phyloP scores from a whole-genome alignment of 441 rosid species.

The Adansonia rubrostipa region DNA sequence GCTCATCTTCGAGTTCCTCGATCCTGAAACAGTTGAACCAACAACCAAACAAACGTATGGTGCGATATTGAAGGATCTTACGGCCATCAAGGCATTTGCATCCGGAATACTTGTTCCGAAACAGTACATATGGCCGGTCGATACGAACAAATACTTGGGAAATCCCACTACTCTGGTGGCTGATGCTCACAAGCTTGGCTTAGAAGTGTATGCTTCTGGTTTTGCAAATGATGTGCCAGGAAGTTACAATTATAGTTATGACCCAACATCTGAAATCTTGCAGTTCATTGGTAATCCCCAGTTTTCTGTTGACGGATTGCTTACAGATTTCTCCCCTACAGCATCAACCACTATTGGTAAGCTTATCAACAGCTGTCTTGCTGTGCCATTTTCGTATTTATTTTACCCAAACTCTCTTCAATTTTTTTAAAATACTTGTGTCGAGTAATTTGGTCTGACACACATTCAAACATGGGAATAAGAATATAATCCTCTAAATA shows the following conservation, averaged over 20 bases:
- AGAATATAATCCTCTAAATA: background rate
- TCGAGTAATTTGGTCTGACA: too few species aligned
- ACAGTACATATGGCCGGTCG: conserved; percentile 70
- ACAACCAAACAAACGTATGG: conserved; percentile 65
- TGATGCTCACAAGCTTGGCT: conserved; percentile 77
- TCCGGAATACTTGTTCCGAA: conserved; percentile 81
- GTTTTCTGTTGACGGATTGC: conserved; percentile 75
- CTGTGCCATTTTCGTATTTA: background rate
- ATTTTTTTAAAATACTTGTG: too few species aligned
- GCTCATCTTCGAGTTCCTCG: conserved; percentile 59
- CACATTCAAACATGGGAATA: background rate
- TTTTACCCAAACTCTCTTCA: too few species aligned
- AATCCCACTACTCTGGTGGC: conserved; percentile 60
- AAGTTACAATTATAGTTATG: conserved; percentile 58
- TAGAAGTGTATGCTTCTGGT: conserved; percentile 75
- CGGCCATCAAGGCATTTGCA: conserved; percentile 64
- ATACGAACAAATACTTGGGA: conserved; percentile 48
- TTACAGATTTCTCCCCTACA: conserved; percentile 83
- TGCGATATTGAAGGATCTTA: conserved; percentile 50
- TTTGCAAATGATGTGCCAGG: conserved; percentile 66
- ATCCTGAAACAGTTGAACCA: conserved; percentile 58
- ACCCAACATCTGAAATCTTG: conserved; percentile 72
- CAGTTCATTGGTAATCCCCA: conserved; percentile 59
- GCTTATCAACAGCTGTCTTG: conserved; percentile 8
- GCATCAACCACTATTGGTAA: conserved; percentile 73